phyloP scores from a whole-genome alignment of 1,284 basidiomycete genomes.

The Cryptococcus sp. region DNA sequence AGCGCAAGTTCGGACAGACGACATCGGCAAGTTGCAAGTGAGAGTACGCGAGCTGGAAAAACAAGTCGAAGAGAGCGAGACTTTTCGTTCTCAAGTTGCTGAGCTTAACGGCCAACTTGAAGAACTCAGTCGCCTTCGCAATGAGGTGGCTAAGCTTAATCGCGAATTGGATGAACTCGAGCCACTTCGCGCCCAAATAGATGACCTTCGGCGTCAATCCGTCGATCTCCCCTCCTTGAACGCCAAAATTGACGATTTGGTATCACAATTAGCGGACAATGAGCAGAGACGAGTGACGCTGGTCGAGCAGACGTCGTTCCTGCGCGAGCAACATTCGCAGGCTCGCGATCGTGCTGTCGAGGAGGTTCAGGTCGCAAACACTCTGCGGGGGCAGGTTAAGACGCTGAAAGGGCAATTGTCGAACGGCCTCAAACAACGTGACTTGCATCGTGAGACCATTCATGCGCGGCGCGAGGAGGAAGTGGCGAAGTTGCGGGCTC shows the following conservation, averaged over 20 bases:
- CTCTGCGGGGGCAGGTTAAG: constrained; percentile 23
- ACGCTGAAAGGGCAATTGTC: constrained; percentile 34
- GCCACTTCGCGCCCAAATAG: too few species aligned
- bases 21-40: too few species aligned
- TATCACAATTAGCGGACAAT: constrained; percentile 2
- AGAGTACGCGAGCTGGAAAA: background rate
- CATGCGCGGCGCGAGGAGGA: constrained; percentile 14
- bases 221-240: constrained; percentile 2
- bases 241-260: constrained; percentile 2
- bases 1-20: too few species aligned
- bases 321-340: constrained; percentile 31
- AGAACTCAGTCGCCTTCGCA: too few species aligned
- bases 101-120: too few species aligned
- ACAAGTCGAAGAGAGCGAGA: background rate
- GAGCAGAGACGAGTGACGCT: constrained; percentile 7
- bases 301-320: constrained; percentile 23
- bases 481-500: constrained; percentile 14
- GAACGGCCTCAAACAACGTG: constrained; percentile 42
- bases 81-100: too few species aligned
- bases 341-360: constrained; percentile 35
- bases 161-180: too few species aligned
- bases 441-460: constrained; percentile 26
- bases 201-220: background rate
- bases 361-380: constrained; percentile 23
- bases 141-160: too few species aligned